Conservation (phyloP, 208 protist genomes). For the Crithidia thermophila region DNA sequence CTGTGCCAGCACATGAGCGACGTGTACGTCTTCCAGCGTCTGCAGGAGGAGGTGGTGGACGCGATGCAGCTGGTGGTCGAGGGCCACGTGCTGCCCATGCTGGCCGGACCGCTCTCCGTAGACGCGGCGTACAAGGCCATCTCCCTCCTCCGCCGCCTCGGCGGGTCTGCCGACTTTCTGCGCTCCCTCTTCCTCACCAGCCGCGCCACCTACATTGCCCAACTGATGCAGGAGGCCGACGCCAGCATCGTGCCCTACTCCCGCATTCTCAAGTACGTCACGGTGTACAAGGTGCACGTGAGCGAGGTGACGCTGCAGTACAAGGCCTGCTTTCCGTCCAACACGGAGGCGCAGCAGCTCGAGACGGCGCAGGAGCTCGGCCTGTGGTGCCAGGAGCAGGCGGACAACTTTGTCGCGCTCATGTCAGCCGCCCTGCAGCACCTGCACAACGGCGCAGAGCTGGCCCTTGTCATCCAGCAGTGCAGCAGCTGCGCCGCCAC, state of each 20-base stretch:
- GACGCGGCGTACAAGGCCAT: conserved; percentile 70
- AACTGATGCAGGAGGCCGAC: conserved; percentile 50
- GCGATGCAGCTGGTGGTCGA: conserved; percentile 46
- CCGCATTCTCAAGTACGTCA: conserved; percentile 60
- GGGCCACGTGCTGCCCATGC: conserved; percentile 58
- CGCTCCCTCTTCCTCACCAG: conserved; percentile 59
- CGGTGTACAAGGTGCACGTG: conserved; percentile 80
- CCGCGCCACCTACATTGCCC: conserved; percentile 44
- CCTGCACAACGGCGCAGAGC: conserved; percentile 76
- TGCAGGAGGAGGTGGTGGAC: conserved; percentile 30
- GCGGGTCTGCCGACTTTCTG: conserved; percentile 35
- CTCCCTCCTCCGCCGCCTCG: conserved; percentile 63
- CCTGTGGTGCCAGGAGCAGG: conserved; percentile 62
- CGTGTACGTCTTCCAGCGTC: conserved; percentile 36
- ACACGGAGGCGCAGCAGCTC: conserved; percentile 17
- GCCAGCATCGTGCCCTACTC: conserved; percentile 50
- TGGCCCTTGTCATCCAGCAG: conserved; percentile 79
- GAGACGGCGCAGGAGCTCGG: conserved; percentile 15
- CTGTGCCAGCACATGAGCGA: conserved; percentile 39
- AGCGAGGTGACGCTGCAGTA: conserved; percentile 79
- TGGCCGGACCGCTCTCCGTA: conserved; percentile 61
- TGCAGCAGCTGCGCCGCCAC: conserved; percentile 44
- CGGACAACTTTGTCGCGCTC: conserved; percentile 42
- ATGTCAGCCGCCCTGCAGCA: conserved; percentile 45
- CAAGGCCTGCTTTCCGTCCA: conserved; percentile 65